Conservation (phyloP, 2,329 filamentous ascomycete genomes). For the Diaporthe aspalathi region DNA sequence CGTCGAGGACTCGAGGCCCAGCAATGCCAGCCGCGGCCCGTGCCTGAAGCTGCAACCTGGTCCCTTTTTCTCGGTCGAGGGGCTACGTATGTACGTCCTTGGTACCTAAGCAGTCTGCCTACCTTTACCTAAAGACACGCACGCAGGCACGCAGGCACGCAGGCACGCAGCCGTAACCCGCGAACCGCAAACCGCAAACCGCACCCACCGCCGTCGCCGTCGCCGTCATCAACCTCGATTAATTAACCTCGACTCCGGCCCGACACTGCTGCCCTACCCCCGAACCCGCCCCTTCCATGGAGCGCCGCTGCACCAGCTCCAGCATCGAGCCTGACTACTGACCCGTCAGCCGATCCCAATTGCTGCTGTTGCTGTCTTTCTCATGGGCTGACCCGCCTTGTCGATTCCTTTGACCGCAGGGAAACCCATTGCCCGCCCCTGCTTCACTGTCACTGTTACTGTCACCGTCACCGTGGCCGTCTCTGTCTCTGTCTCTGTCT, state of each 20-base stretch:
- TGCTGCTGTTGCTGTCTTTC: constrained; percentile 28
- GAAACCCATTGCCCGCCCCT: neutral
- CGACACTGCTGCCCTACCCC: no score
- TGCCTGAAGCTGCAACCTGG: constrained; percentile 38
- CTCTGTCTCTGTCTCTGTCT: neutral
- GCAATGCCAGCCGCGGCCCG: constrained; percentile 27
- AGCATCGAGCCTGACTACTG: constrained; percentile 16
- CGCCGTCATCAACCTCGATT: constrained; percentile 6
- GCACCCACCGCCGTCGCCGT: neutral
- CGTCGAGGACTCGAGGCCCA: neutral
- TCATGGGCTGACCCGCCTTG: constrained; percentile 23
- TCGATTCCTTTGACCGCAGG: constrained; percentile 16
- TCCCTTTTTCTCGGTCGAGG: constrained; percentile 34
- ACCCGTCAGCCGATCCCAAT: constrained; percentile 21
- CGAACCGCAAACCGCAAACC: no score
- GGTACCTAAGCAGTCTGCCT: no score
- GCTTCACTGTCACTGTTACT: constrained; percentile 3
- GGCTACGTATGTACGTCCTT: no score
- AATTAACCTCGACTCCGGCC: constrained; percentile 1
- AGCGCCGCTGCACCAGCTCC: constrained; percentile 16
- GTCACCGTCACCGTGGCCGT: no score
- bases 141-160: no score
- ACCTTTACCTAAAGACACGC: constrained; percentile 7
- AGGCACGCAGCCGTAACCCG: no score
- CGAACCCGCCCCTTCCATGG: constrained; percentile 21